Conservation (phyloP, 2,329 filamentous ascomycete species). For the Stagonosporopsis cucurbitacearum region DNA sequence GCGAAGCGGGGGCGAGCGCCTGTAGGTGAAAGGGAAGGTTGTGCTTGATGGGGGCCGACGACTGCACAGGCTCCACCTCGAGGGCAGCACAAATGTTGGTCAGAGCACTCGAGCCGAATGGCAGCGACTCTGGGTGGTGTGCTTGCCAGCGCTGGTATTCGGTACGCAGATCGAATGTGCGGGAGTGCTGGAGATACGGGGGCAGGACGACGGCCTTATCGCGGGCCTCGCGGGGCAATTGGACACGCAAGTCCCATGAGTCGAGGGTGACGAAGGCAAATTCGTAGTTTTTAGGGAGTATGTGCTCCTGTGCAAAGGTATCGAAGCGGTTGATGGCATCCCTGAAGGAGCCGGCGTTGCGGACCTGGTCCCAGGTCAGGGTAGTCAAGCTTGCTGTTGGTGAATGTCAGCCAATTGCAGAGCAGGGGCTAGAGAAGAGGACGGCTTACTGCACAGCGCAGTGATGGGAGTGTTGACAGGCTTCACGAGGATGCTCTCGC, state of each 20-base stretch:
- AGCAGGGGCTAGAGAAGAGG: slow-evolving; percentile 3
- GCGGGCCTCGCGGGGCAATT: slow-evolving; percentile 94
- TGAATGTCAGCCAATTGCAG: slow-evolving; percentile 38
- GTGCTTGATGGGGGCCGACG: slow-evolving; percentile 97
- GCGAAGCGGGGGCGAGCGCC: slow-evolving; percentile 91
- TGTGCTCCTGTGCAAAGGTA: slow-evolving; percentile 88
- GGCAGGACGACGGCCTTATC: slow-evolving; percentile 98
- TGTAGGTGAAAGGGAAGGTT: slow-evolving; percentile 98
- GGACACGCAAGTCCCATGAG: slow-evolving; percentile 97
- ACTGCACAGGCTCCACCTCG: slow-evolving; percentile 96
- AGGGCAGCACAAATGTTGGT: slow-evolving; percentile 98
- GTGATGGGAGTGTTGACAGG: slow-evolving; percentile 99
- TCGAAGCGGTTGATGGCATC: slow-evolving; percentile 97
- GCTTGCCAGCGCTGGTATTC: slow-evolving; percentile 99
- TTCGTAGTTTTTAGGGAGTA: slow-evolving; percentile 88
- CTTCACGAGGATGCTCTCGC: slow-evolving; percentile 96
- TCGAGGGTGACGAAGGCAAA: slow-evolving; percentile 99
- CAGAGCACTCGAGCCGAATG: slow-evolving; percentile 93
- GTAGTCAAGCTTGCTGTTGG: slow-evolving; percentile 89
- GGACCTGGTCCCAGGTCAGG: slow-evolving; percentile 98
- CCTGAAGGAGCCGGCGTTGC: slow-evolving; percentile 94
- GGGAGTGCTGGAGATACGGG: slow-evolving; percentile 95
- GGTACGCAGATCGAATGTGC: slow-evolving; percentile 94
- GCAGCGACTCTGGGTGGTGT: slow-evolving; percentile 95
- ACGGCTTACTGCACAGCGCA: slow-evolving; percentile 89